Conservation (phyloP, 495 filamentous ascomycete genomes). For the Xylaria flabelliformis region DNA sequence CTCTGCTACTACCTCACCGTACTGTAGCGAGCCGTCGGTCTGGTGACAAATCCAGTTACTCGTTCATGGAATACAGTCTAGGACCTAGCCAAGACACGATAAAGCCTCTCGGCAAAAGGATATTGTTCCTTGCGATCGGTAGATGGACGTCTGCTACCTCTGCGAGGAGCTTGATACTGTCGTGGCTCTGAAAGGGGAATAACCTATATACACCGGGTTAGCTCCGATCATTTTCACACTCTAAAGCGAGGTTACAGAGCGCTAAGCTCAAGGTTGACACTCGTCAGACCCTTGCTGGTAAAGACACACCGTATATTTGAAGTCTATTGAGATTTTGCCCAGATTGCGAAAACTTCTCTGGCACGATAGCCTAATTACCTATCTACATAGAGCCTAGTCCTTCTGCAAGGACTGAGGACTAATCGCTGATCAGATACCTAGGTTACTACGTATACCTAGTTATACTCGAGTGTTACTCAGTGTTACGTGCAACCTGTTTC, state of each 20-base stretch:
- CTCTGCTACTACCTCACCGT: conserved; percentile 2
- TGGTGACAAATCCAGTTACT: conserved; percentile 5
- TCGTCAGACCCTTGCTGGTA: background rate
- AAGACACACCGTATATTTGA: background rate
- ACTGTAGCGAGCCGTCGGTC: conserved; percentile 6
- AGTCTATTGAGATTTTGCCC: background rate
- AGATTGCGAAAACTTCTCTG: background rate
- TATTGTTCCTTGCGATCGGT: background rate
- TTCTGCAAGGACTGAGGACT: background rate
- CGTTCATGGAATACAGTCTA: background rate
- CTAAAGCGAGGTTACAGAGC: background rate
- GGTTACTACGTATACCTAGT: background rate
- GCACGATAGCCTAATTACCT: background rate
- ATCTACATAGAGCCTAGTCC: background rate
- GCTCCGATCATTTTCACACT: background rate
- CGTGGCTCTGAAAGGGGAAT: background rate
- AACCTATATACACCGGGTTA: background rate
- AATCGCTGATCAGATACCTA: background rate
- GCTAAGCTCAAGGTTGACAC: background rate
- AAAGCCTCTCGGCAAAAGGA: background rate
- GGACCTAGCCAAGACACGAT: background rate
- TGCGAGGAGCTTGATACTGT: background rate
- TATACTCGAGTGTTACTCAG: conserved; percentile 2
- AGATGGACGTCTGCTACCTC: background rate
- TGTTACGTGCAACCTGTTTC: conserved; percentile 2